Evolutionary conservation across 2,329 filamentous ascomycete genomes (phyloP).

Genomic region (Paraphoma sp.): DNA sequence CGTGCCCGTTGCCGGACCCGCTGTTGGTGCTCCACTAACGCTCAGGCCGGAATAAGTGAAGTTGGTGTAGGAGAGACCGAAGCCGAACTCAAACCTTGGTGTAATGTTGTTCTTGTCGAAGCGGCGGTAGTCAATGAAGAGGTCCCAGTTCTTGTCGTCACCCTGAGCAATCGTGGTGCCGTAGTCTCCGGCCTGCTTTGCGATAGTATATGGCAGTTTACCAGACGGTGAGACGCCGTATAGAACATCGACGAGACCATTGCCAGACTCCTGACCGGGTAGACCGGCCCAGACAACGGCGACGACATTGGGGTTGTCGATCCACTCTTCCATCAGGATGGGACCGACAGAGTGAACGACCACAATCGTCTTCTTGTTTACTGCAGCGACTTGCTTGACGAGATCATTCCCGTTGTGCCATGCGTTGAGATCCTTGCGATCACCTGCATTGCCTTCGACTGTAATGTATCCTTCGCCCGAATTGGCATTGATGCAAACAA

Average conservation of each 20-base stretch:
- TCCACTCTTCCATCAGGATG: conserved; percentile 44
- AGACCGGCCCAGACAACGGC: conserved; percentile 50
- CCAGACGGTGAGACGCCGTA: conserved; percentile 58
- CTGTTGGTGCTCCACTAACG: conserved; percentile 26
- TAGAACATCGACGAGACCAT: conserved; percentile 54
- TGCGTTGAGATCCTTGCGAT: conserved; percentile 56
- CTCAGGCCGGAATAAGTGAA: conserved; percentile 49
- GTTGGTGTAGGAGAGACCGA: conserved; percentile 52
- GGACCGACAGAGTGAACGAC: conserved; percentile 49
- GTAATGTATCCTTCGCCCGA: conserved; percentile 59
- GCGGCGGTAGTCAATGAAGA: conserved; percentile 55
- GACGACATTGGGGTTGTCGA: conserved; percentile 46
- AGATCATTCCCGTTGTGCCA: conserved; percentile 55
- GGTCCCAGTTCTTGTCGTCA: conserved; percentile 45
- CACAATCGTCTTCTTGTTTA: conserved; percentile 48
- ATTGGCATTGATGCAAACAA: conserved; percentile 59
- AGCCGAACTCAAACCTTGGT: conserved; percentile 55
- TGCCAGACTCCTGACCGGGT: conserved; percentile 51
- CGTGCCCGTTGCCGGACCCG: conserved; percentile 32
- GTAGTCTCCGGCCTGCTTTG: conserved; percentile 42
- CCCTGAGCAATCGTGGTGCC: conserved; percentile 30
- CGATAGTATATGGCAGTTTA: conserved; percentile 62
- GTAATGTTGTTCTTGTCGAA: conserved; percentile 52
- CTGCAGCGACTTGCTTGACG: conserved; percentile 45
- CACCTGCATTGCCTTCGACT: conserved; percentile 54